A percentile compares a stretch with the other conserved stretches of the same genome.
phyloP scores from a whole-genome alignment of 257 asterid species.

The Forsythia viridissima region DNA sequence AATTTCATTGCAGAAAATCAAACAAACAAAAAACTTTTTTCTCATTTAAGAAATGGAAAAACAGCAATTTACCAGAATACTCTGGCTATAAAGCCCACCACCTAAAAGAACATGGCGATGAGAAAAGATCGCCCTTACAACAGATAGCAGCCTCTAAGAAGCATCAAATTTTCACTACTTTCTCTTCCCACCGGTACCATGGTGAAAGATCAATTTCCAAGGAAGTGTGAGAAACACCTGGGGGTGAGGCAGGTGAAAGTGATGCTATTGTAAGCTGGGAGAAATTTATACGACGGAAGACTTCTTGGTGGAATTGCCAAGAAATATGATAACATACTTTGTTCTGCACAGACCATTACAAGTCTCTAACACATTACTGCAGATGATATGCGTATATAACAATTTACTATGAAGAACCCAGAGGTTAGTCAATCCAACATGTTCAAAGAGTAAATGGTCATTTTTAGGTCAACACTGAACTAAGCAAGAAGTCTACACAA shows the following conservation, averaged over 20 bases:
- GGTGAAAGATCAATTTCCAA: not conserved
- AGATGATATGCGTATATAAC: not conserved
- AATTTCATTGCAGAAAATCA: not conserved
- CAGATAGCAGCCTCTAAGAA: not conserved
- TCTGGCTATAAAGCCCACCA: not conserved
- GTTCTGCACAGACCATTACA: not conserved
- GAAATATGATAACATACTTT: slow-evolving; percentile 1
- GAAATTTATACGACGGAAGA: not conserved
- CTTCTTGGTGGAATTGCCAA: not conserved
- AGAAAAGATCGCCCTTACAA: not conserved
- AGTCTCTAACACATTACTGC: not conserved
- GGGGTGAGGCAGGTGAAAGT: not conserved
- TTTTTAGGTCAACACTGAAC: not conserved
- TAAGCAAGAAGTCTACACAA: not conserved
- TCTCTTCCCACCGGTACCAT: not conserved
- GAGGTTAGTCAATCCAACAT: not conserved
- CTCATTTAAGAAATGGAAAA: not conserved
- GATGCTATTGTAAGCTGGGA: slow-evolving; percentile 1
- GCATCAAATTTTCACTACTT: not conserved
- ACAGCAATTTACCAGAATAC: not conserved
- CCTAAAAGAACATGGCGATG: not conserved
- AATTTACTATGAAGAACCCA: not conserved
- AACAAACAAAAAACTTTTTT: not conserved
- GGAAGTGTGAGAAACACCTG: not conserved
- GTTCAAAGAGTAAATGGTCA: not conserved